Conservation (phyloP, 768 basidiomycete genomes). For the Trametes coccinea region DNA sequence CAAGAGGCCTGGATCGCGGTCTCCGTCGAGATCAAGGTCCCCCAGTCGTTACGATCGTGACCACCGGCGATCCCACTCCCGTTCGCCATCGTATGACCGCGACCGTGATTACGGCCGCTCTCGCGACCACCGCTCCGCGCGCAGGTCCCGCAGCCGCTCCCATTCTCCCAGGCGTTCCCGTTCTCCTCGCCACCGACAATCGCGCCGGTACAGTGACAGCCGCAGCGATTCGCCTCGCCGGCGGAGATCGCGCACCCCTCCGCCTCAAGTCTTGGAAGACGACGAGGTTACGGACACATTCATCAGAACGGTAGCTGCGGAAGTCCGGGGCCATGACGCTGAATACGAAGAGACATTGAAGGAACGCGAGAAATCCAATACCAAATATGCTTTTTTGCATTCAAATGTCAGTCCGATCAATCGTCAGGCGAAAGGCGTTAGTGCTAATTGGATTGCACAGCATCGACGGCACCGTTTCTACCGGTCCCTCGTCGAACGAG, state of each 20-base stretch:
- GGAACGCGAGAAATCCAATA: slow-evolving; percentile 76
- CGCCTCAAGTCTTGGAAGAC: slow-evolving; percentile 46
- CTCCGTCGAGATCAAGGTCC: slow-evolving; percentile 37
- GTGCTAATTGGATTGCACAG: slow-evolving; percentile 37
- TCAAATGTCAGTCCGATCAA: slow-evolving; percentile 42
- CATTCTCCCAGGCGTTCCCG: slow-evolving; percentile 34
- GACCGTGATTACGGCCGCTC: slow-evolving; percentile 33
- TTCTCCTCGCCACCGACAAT: slow-evolving; percentile 34
- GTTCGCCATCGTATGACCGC: slow-evolving; percentile 43
- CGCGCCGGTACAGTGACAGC: slow-evolving; percentile 42
- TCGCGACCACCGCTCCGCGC: slow-evolving; percentile 37
- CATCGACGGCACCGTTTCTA: slow-evolving; percentile 74
- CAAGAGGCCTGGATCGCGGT: slow-evolving; percentile 25
- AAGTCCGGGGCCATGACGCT: slow-evolving; percentile 78
- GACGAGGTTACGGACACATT: slow-evolving; percentile 81
- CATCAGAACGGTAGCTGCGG: slow-evolving; percentile 82
- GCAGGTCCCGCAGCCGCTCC: slow-evolving; percentile 39
- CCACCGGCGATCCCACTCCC: slow-evolving; percentile 45
- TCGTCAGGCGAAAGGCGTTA: too few relatives aligned
- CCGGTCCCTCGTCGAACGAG: slow-evolving; percentile 63
- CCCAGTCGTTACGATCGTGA: slow-evolving; percentile 34
- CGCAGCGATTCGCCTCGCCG: slow-evolving; percentile 51
- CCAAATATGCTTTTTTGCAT: slow-evolving; percentile 78
- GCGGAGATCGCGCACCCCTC: slow-evolving; percentile 35
- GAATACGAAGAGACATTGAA: slow-evolving; percentile 75